These are phyloP conservation scores for Coriaria nepalensis DNA, from an alignment of 306 rosid genomes.

Conservation along the genomic window DNA sequence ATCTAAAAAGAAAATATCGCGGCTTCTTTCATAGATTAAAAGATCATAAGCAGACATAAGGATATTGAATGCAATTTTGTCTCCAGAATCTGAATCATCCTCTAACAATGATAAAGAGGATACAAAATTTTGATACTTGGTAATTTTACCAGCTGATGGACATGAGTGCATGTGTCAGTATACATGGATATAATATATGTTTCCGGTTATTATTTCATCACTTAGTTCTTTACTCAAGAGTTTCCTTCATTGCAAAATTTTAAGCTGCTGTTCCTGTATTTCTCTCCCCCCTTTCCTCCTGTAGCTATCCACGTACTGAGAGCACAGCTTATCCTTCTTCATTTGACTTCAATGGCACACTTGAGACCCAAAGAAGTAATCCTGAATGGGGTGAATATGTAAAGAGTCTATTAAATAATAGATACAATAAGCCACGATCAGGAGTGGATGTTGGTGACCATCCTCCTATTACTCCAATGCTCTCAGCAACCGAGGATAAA, in stretches of 20 bases:
- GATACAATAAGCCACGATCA: conserved; percentile 58
- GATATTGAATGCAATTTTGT: too few relatives aligned
- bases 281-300: conserved; percentile 13
- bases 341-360: conserved; percentile 74
- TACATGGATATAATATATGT: too few relatives aligned
- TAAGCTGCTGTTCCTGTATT: neutral
- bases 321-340: conserved; percentile 91
- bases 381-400: conserved; percentile 66
- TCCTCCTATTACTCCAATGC: conserved; percentile 95
- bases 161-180: too few relatives aligned
- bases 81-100: too few relatives aligned
- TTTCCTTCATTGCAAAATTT: neutral
- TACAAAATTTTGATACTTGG: too few relatives aligned
- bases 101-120: too few relatives aligned
- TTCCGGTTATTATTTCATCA: too few relatives aligned
- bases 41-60: too few relatives aligned
- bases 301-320: conserved; percentile 94
- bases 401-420: conserved; percentile 41
- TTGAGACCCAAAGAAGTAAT: conserved; percentile 52
- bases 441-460: conserved; percentile 94
- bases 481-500: conserved; percentile 66
- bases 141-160: too few relatives aligned
- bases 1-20: too few relatives aligned
- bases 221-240: too few relatives aligned
- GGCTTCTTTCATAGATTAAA: too few relatives aligned